These are phyloP conservation scores for Candida nemodendra DNA, from an alignment of 805 yeast species.

Conservation along the genomic window DNA sequence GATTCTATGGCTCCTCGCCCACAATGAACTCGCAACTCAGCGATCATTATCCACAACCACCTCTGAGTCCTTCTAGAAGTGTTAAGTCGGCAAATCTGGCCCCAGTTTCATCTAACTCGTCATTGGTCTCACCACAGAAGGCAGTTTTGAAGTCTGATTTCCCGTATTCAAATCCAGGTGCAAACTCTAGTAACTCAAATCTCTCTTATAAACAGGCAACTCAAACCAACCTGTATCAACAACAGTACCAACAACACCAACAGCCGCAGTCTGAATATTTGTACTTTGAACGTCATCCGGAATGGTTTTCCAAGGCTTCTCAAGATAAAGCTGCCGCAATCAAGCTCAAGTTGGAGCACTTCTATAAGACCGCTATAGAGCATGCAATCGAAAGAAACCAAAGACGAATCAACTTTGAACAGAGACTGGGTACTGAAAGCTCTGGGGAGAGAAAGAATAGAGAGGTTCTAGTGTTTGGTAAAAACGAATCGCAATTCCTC, in stretches of 20 bases:
- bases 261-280: conserved; percentile 46
- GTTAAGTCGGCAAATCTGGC: conserved; percentile 30
- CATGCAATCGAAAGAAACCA: conserved; percentile 97
- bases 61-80: conserved; percentile 36
- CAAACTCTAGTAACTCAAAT: conserved; percentile 32
- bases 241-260: conserved; percentile 10
- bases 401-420: conserved; percentile 82
- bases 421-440: conserved; percentile 63
- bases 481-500: conserved; percentile 82
- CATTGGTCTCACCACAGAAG: conserved; percentile 29
- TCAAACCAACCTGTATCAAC: conserved; percentile 13
- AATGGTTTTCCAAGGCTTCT: conserved; percentile 63
- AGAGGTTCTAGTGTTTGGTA: conserved; percentile 78
- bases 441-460: conserved; percentile 85
- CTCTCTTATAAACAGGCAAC: conserved; percentile 16
- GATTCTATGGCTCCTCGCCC: conserved; percentile 26
- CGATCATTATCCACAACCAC: conserved; percentile 29
- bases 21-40: conserved; percentile 20
- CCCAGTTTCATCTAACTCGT: conserved; percentile 31
- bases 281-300: conserved; percentile 81
- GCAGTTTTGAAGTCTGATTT: conserved; percentile 17
- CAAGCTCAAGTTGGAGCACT: conserved; percentile 78
- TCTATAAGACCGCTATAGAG: conserved; percentile 77
- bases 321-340: conserved; percentile 85
- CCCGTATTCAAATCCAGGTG: conserved; percentile 21